Evolutionary conservation across 139 green algal species (phyloP), one percentile per base, ranked within the genome.

Genomic region (Parachlorella kessleri): DNA sequence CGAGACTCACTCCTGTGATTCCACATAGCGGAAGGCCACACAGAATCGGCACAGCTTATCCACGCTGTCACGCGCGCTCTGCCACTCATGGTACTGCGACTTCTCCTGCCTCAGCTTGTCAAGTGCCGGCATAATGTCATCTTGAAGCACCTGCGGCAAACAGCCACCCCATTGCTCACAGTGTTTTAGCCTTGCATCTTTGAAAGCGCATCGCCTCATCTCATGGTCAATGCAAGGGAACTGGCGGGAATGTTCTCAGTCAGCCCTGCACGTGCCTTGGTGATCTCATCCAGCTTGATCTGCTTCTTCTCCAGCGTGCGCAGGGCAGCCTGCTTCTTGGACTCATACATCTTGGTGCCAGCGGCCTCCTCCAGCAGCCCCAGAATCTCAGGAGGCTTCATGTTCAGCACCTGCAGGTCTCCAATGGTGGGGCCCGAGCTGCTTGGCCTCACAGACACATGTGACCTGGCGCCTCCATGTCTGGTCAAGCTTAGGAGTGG

Each of bases 291-390:
- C 71, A 99, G 88, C 80, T 97, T 95, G 28, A 90, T 68, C 83
- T 99, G 86, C 90, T 99, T 99, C 88, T 98, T 99, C 9, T 95
- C 92, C 76, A 99, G 86, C 26, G 95, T 92, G 68, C 76, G 67
- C 36, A 93, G 78, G 30, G 93, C 93, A n/a, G 79, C 87, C 55
- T 98, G 93, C 88, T 98, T 98, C 87, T 99, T 99, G 68, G 89
- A 94, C 81, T 99, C 96, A 84, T 99, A 99, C 93, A 99, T 98
- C 70, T 95, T 93, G 6, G 97, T 99, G 33, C 97, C 97, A 1
- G 88, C 89, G 0, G 93, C 97, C 88, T 99, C 97, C 77, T 99
- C 97, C 76, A 99, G 88, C 91, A 99, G 94, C 10, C 90, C 92
- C 77, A 99, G 82, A 65, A 98, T 98, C 90, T 99, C 97, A 3